Percentiles rank a stretch among this genome's conserved stretches.
Evolutionary conservation across 208 protist genomes (phyloP).

Genomic region (Histomonas meleagridis): DNA sequence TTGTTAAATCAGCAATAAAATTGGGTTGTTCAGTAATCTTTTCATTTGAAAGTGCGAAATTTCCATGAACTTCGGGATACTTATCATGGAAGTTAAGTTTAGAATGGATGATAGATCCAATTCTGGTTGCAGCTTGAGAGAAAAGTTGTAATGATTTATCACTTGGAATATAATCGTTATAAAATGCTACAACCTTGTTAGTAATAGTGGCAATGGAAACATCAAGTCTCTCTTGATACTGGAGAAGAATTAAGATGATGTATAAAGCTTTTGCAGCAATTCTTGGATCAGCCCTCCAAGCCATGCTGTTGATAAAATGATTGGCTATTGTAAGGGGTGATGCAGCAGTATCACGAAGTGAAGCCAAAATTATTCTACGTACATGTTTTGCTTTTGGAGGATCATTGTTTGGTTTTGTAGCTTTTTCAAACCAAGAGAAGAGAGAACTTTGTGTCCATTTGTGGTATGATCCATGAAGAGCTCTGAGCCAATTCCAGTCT

Average conservation of each 20-base stretch:
- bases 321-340: background rate
- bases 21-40: background rate
- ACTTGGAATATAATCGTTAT: background rate
- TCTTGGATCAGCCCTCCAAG: background rate
- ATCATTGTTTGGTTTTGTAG: background rate
- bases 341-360: background rate
- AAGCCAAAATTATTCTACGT: background rate
- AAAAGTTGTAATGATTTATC: background rate
- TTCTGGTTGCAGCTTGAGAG: background rate
- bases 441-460: too few relatives aligned
- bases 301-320: background rate
- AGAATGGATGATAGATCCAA: background rate
- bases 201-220: background rate
- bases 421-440: too few relatives aligned
- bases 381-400: slow-evolving; percentile 36
- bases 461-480: too few relatives aligned
- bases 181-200: background rate
- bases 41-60: background rate
- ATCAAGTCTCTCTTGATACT: background rate
- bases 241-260: background rate
- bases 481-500: too few relatives aligned
- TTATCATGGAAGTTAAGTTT: background rate
- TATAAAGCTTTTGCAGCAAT: background rate
- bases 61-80: background rate
- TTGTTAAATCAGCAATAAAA: background rate